Percentiles rank a stretch among this genome's conserved stretches.
phyloP scores from a whole-genome alignment of 140 eudicot genomes.

The Bidens hawaiensis region DNA sequence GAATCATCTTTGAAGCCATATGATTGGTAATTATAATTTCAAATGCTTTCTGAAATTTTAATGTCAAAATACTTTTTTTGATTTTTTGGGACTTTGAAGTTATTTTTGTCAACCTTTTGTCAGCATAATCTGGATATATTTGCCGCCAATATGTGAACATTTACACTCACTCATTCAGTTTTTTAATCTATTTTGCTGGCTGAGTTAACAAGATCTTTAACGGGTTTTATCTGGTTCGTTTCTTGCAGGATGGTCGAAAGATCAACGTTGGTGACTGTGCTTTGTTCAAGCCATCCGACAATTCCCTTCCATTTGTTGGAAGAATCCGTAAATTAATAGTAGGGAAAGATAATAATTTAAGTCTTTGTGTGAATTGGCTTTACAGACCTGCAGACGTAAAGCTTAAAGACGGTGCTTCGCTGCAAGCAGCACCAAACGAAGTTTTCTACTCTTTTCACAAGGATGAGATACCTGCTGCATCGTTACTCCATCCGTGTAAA shows the following conservation, averaged over 20 bases:
- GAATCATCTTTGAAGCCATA: background rate
- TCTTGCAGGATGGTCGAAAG: slow-evolving; percentile 82
- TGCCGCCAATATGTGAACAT: slow-evolving; percentile 4
- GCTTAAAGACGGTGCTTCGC: slow-evolving; percentile 53
- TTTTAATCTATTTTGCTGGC: background rate
- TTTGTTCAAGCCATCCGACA: slow-evolving; percentile 62
- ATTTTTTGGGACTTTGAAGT: background rate
- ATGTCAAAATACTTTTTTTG: background rate
- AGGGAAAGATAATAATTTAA: slow-evolving; percentile 44
- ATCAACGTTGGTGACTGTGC: slow-evolving; percentile 89
- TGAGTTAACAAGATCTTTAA: background rate
- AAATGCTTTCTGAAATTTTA: background rate
- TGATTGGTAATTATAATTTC: background rate
- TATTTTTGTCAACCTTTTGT: background rate
- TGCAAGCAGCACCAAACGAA: slow-evolving; percentile 93
- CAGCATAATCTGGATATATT: background rate
- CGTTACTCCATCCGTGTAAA: slow-evolving; percentile 93
- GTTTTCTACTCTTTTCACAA: slow-evolving; percentile 80
- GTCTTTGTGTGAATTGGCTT: slow-evolving; percentile 70
- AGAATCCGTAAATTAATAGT: slow-evolving; percentile 49
- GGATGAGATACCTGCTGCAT: slow-evolving; percentile 88
- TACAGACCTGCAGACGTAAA: slow-evolving; percentile 78
- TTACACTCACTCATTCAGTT: background rate
- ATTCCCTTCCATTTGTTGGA: slow-evolving; percentile 78
- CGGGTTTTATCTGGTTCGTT: background rate